Base-by-base conservation (phyloP, 2,329 filamentous ascomycete species). In the Colletotrichum sublineola region DNA sequence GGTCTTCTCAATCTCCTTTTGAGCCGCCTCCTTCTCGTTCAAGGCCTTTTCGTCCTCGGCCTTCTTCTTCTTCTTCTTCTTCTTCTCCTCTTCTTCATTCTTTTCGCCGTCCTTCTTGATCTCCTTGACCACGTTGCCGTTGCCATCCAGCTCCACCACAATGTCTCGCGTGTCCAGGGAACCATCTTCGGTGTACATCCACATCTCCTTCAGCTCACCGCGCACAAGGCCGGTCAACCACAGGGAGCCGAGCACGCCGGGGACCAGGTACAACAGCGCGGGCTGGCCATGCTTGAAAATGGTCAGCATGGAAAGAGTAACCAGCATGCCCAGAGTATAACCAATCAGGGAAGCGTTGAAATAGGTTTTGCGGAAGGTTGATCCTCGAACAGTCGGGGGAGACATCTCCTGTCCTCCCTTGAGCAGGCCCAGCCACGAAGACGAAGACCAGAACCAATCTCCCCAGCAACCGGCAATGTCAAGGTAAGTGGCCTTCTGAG, bases 191-290 rank as follows among this genome's bases (percentile, higher is more conserved):
- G 91, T 95, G 78, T 95, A 98, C 3, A 85, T 85, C 92, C 93
- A 97, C 89, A 98, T 92, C 53, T 91, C 82, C 63, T 84, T 85
- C 2, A 96, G 75, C 78, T 98, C 95, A 2, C 94, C 93, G 14
- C 91, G 89, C 24, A 87, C 79, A 5, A 91, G 76, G 0, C 92
- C 96, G 2, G 93, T 96, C 4, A 90, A 81, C 92, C 94, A 97
- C 1, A 96, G 79, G 1, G 92, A 88, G 1, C 88, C 86, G 6
- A 98, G 83, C 0, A 98, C 94, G 0, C 93, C 92, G 0, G 96
- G 96, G 0, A 98, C 96, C 8, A 99, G 89, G 79, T 98, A 98
- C 18, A 99, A 84, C 42, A 99, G 86, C 9, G 96, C 96, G 0
- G 96, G 96, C 79, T 99, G 96, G 3, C 94, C 94, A 74, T 94